Conservation (phyloP, 257 asterid species). For the Solanum chmielewskii region DNA sequence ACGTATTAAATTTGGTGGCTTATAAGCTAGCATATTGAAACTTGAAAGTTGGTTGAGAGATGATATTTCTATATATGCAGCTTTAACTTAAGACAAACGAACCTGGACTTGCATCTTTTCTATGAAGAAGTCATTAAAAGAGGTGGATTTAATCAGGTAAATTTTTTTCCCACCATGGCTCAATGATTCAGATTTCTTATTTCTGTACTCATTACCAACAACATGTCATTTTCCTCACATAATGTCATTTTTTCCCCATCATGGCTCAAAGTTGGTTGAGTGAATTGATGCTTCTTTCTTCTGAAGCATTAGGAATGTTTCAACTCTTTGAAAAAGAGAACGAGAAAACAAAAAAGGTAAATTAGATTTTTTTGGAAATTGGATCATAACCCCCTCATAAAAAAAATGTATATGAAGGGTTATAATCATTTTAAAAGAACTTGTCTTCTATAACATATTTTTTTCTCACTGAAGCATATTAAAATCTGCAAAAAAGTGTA, state of each 20-base stretch:
- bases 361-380: background rate
- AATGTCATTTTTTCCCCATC: too few relatives aligned
- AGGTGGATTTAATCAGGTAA: slow-evolving; percentile 66
- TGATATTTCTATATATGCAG: slow-evolving; percentile 23
- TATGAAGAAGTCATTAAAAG: slow-evolving; percentile 48
- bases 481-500: background rate
- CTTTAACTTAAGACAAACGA: slow-evolving; percentile 42
- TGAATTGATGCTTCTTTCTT: background rate
- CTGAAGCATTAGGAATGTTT: background rate
- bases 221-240: background rate
- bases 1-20: background rate
- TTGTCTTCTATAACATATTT: background rate
- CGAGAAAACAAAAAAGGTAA: background rate
- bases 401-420: background rate
- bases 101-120: slow-evolving; percentile 43
- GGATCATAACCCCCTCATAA: background rate
- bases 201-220: background rate
- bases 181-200: background rate
- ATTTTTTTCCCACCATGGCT: background rate
- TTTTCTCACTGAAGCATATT: background rate
- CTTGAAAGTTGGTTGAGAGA: background rate
- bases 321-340: background rate
- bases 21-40: background rate
- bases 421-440: background rate
- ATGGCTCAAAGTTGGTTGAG: too few relatives aligned